Base-by-base conservation (phyloP, 228 moss, liverwort and hornwort genomes). In the Sphagnum fallax region DNA sequence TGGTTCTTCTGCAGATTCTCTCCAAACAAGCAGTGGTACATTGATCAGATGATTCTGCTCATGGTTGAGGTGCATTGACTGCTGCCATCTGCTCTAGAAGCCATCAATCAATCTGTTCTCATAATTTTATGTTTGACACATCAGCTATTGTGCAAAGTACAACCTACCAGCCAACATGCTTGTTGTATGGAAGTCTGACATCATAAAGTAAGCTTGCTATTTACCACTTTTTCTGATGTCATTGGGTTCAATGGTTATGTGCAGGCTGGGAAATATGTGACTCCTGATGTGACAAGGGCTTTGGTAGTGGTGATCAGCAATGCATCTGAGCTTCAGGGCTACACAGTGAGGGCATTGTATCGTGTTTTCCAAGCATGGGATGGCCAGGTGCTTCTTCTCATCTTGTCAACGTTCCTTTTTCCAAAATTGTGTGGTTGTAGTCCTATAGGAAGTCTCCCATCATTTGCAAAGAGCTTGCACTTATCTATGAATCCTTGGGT, bases 21-120 rank as follows among this genome's bases (percentile, higher is more conserved):
- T 67, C 87, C 87, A 6, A 75, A 79, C 63, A 87, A 81, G 70
- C 83, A 81, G 72, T 87, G 87, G 87, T 83, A 87, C 62, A 81
- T 87, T 51, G 81, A 87, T 71, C 87, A 79, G 59, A 76, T 83
- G 76, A 79, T 87, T 66, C 65, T 75, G 63, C 80, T 87, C 2
- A 77, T 87, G 87, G 75, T 66, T 14, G 87, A 87, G 83, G 87
- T 83, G 71, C 55, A 68, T 52, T 55, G 16, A 53, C 15, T 48
- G 50, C 48, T 50, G n/a, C 66, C 55, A 1, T 8, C 55, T 55
- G 12, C 55, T 55, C 55, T 12, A 55, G 9, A 55, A 32, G 32
- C 32, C 32, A 32, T 32, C 32, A 32, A 3, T 32, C 32, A 32
- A 32, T 32, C 2, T 32, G 32, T 32, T 32, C 55, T 55, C 2